These are phyloP conservation scores for Mixia osmundae DNA, from an alignment of 1,284 basidiomycete species.

Conservation along the genomic window DNA sequence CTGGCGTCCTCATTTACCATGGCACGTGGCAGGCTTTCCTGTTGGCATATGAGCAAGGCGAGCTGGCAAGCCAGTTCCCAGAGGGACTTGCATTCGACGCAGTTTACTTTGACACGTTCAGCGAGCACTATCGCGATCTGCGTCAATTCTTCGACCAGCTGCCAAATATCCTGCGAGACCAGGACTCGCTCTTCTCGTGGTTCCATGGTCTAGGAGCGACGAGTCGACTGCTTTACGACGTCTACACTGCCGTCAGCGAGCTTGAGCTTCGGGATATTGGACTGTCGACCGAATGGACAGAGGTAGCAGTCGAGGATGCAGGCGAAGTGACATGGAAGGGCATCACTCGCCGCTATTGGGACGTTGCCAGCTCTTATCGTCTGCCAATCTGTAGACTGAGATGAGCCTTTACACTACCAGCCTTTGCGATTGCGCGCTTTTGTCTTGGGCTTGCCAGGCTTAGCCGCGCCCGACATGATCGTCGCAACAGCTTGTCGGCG, in stretches of 20 bases:
- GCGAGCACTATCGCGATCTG: constrained; percentile 30
- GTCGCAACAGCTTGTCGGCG: too few species aligned
- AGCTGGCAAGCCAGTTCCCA: too few species aligned
- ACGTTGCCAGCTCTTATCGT: constrained; percentile 5
- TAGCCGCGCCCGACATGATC: too few species aligned
- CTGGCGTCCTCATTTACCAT: constrained; percentile 57
- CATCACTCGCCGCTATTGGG: constrained; percentile 7
- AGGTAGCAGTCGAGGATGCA: constrained; percentile 34
- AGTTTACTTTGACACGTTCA: constrained; percentile 83
- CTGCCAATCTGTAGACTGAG: constrained; percentile 5
- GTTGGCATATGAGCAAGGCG: constrained; percentile 32
- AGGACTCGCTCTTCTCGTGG: constrained; percentile 53
- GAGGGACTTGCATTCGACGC: too few species aligned
- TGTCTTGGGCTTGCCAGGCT: too few species aligned
- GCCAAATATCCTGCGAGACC: constrained; percentile 53
- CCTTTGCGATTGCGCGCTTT: too few species aligned
- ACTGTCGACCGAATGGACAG: constrained; percentile 43
- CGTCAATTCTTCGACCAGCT: constrained; percentile 60
- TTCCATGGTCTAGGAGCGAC: constrained; percentile 94
- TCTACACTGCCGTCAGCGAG: constrained; percentile 51
- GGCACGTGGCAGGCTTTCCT: constrained; percentile 80
- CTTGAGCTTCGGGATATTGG: constrained; percentile 66
- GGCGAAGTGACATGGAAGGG: constrained; percentile 18
- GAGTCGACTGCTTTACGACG: constrained; percentile 36
- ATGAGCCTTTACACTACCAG: too few species aligned